Conservation (phyloP, 2,329 filamentous ascomycete species). For the Penicillium frequentans region DNA sequence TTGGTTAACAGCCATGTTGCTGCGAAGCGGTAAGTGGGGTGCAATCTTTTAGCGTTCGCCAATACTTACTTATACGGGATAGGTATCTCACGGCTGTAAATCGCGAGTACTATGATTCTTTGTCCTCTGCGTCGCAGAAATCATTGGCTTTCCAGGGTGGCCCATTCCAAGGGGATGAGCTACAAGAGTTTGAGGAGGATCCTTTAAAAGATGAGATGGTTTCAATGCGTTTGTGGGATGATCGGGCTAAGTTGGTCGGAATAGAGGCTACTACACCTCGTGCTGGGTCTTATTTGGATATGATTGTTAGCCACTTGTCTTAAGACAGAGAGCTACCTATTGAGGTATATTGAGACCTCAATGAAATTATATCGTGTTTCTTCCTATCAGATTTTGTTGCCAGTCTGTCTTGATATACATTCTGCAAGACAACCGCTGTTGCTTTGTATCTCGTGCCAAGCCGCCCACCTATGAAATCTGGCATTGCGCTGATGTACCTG, state of each 20-base stretch:
- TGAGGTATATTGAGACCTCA: neutral
- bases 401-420: no score
- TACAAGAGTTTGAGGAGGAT: constrained; percentile 31
- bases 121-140: constrained; percentile 39
- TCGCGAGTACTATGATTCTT: constrained; percentile 31
- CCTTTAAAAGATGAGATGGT: constrained; percentile 38
- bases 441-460: no score
- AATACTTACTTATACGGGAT: neutral
- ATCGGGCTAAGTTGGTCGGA: constrained; percentile 36
- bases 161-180: constrained; percentile 32
- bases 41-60: fast-evolving
- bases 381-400: no score
- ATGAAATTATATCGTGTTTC: neutral
- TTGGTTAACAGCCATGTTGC: constrained; percentile 42
- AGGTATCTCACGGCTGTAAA: constrained; percentile 41
- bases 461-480: no score
- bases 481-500: no score
- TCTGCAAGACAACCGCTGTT: no score
- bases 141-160: constrained; percentile 42
- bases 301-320: constrained; percentile 28
- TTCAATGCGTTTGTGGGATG: constrained; percentile 39
- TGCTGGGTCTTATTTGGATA: constrained; percentile 24
- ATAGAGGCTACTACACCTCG: constrained; percentile 28
- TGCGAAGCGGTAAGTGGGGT: constrained; percentile 31
- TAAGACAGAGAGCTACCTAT: neutral